Evolutionary conservation across 2,329 filamentous ascomycete genomes (phyloP).

Genomic region (Arthroderma sp.): DNA sequence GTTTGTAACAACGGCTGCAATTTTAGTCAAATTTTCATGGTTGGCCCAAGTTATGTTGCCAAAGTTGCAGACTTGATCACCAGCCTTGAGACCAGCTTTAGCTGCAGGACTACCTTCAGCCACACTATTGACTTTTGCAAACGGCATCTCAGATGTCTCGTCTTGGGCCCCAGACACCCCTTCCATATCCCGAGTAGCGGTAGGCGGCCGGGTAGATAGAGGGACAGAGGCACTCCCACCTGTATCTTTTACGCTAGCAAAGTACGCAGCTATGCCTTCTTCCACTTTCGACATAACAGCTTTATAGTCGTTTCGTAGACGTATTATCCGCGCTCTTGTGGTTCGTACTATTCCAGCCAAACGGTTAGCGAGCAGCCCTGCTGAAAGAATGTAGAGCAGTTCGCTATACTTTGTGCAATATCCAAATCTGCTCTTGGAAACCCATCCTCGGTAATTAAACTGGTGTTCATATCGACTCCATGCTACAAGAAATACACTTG

Average conservation of each 20-base stretch:
- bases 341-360: conserved; percentile 57
- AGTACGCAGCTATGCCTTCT: conserved; percentile 75
- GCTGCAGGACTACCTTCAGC: conserved; percentile 68
- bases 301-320: conserved; percentile 87
- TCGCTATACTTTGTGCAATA: conserved; percentile 68
- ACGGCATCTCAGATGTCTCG: conserved; percentile 48
- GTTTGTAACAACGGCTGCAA: conserved; percentile 79
- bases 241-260: conserved; percentile 53
- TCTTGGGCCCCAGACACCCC: not conserved
- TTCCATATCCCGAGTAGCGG: conserved; percentile 3
- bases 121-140: conserved; percentile 83
- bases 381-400: not conserved
- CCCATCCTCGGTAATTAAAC: conserved; percentile 75
- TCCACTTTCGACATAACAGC: conserved; percentile 74
- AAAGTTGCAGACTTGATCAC: conserved; percentile 74
- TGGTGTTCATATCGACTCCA: conserved; percentile 82
- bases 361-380: conserved; percentile 7
- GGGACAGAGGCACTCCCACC: conserved; percentile 17
- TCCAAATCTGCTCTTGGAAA: conserved; percentile 90
- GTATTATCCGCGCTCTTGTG: conserved; percentile 80
- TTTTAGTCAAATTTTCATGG: conserved; percentile 71
- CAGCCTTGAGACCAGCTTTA: conserved; percentile 63
- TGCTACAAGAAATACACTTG: conserved; percentile 47
- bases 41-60: conserved; percentile 73
- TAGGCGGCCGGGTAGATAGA: conserved; percentile 14